These are phyloP conservation scores for Salvia hispanica DNA, from an alignment of 257 asterid species.

Conservation along the genomic window DNA sequence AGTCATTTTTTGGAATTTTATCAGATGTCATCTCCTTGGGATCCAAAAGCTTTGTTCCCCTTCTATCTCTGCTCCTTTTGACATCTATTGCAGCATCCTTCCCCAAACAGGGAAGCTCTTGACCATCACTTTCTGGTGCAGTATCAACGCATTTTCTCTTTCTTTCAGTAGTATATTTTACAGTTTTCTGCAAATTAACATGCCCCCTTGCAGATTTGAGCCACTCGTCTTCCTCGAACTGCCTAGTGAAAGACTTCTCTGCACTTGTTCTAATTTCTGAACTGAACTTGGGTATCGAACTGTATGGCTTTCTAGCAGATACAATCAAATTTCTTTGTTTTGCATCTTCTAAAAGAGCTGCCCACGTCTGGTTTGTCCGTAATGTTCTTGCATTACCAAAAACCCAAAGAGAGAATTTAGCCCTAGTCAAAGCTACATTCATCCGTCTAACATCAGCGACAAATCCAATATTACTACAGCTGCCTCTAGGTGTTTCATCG, in stretches of 20 bases:
- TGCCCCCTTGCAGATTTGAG: conserved; percentile 30
- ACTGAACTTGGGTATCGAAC: conserved; percentile 43
- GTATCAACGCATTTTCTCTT: conserved; percentile 46
- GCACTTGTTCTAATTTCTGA: conserved; percentile 36
- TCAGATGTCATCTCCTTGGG: conserved; percentile 34
- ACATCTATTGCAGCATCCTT: conserved; percentile 38
- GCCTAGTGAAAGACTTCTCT: conserved; percentile 41
- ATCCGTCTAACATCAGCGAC: conserved; percentile 98
- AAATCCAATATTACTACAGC: conserved; percentile 73
- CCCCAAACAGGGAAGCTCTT: conserved; percentile 31
- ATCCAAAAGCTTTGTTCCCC: conserved; percentile 32
- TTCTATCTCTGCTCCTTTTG: conserved; percentile 39
- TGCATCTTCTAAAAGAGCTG: conserved; percentile 81
- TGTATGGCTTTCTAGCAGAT: conserved; percentile 70
- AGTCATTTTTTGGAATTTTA: conserved; percentile 34
- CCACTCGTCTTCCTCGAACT: conserved; percentile 42
- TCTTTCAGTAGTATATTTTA: conserved; percentile 43
- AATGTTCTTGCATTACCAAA: conserved; percentile 84
- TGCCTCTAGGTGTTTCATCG: conserved; percentile 39
- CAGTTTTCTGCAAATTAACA: conserved; percentile 34
- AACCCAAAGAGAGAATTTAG: conserved; percentile 84
- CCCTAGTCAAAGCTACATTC: conserved; percentile 99
- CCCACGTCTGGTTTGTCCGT: conserved; percentile 74
- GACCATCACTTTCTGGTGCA: conserved; percentile 31
- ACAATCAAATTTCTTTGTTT: conserved; percentile 64